These are phyloP conservation scores for Comarum palustre DNA, from an alignment of 306 rosid genomes.

Conservation along the genomic window DNA sequence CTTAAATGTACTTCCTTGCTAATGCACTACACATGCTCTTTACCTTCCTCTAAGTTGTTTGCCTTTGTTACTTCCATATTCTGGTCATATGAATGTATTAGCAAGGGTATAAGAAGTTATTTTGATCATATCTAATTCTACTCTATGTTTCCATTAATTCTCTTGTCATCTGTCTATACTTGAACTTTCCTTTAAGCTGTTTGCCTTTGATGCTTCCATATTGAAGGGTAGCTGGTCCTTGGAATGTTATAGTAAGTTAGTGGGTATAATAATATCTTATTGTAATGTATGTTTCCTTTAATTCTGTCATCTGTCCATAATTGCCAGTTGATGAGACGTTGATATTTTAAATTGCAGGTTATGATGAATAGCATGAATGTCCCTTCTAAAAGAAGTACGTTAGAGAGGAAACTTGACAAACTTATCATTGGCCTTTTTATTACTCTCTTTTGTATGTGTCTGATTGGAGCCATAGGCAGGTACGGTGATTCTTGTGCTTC, in stretches of 20 bases:
- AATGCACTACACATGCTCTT: neutral
- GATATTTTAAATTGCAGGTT: constrained; percentile 54
- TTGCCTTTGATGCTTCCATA: neutral
- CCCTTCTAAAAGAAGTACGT: constrained; percentile 96
- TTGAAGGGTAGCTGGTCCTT: constrained; percentile 7
- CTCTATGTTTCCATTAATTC: too few species aligned
- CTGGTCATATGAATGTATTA: neutral
- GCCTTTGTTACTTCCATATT: neutral
- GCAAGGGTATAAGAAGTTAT: neutral
- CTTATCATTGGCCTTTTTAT: constrained; percentile 77
- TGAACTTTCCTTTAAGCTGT: neutral
- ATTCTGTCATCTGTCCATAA: constrained; percentile 20
- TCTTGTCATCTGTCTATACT: too few species aligned
- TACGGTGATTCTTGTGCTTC: constrained; percentile 26
- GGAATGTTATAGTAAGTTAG: neutral
- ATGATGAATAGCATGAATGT: constrained; percentile 99
- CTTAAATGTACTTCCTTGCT: neutral
- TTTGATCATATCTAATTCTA: neutral
- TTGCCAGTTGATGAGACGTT: constrained; percentile 18
- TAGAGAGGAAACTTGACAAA: constrained; percentile 96
- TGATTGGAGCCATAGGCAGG: constrained; percentile 92
- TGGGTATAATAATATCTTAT: constrained; percentile 9
- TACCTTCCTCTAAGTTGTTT: neutral
- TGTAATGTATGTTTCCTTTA: constrained; percentile 1
- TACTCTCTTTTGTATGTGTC: constrained; percentile 70